A percentile compares a stretch with the other conserved stretches of the same genome.
phyloP scores from a whole-genome alignment of 768 basidiomycete genomes.

The Mycena alexandri region DNA sequence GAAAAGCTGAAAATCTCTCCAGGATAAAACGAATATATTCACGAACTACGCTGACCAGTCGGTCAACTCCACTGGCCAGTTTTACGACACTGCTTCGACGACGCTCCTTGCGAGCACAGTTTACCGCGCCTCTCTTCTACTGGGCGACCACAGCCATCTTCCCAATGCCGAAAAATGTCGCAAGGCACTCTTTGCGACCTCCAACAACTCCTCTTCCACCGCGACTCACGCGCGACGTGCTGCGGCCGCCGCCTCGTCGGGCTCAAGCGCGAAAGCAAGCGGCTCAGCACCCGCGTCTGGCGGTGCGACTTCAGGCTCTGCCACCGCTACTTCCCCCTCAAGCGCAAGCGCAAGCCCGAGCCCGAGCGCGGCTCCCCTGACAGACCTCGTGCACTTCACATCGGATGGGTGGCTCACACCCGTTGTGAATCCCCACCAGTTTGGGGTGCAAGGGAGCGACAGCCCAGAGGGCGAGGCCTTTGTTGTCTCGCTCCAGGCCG shows the following conservation, averaged over 20 bases:
- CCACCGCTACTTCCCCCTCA: slow-evolving; percentile 31
- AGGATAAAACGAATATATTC: slow-evolving; percentile 67
- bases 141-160: slow-evolving; percentile 62
- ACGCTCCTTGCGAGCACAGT: slow-evolving; percentile 83
- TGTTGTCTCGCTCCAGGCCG: slow-evolving; percentile 78
- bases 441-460: slow-evolving; percentile 57
- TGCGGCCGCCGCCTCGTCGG: not conserved
- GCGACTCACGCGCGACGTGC: not conserved
- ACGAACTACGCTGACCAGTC: slow-evolving; percentile 78
- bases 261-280: not conserved
- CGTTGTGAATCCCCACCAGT: slow-evolving; percentile 79
- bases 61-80: slow-evolving; percentile 57
- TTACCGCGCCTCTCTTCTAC: slow-evolving; percentile 75
- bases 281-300: not conserved
- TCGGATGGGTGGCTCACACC: slow-evolving; percentile 77
- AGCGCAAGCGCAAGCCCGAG: slow-evolving; percentile 36
- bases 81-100: slow-evolving; percentile 80
- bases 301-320: not conserved
- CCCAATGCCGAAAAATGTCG: slow-evolving; percentile 71
- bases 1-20: slow-evolving; percentile 30
- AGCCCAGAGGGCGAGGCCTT: slow-evolving; percentile 89
- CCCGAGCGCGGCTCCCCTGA: slow-evolving; percentile 26
- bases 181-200: slow-evolving; percentile 47
- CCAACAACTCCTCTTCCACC: slow-evolving; percentile 10
- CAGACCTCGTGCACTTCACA: slow-evolving; percentile 60